Conservation (phyloP, 257 asterid genomes). For the Solanum lycopersicoides region DNA sequence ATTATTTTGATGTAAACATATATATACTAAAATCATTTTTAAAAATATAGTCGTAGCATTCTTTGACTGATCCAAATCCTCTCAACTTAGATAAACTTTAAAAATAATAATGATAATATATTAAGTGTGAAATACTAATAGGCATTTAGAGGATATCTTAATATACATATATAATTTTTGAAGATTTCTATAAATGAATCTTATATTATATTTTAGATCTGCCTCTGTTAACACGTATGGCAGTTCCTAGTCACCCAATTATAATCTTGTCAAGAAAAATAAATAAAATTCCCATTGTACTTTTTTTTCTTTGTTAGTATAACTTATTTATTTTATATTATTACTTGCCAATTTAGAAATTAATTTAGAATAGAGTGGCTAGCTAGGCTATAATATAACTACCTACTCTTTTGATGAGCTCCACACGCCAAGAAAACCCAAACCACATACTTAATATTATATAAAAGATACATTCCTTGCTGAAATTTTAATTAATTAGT, state of each 20-base stretch:
- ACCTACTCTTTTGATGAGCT: conserved; percentile 6
- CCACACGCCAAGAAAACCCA: conserved; percentile 23
- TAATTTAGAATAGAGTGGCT: not conserved
- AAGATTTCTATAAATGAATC: not conserved
- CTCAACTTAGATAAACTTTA: not conserved
- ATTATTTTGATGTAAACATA: not conserved
- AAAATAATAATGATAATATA: too few species aligned
- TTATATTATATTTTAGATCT: not conserved
- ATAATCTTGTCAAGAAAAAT: not conserved
- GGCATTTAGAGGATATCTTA: not conserved
- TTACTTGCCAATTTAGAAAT: not conserved
- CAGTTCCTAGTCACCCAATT: not conserved
- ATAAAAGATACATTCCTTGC: not conserved
- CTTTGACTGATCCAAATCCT: not conserved
- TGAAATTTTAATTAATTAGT: not conserved
- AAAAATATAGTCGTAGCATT: not conserved
- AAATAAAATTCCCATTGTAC: not conserved
- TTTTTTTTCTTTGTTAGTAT: not conserved
- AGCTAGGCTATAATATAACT: not conserved
- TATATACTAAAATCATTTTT: not conserved
- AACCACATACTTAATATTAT: not conserved
- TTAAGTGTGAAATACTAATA: too few species aligned
- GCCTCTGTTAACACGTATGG: not conserved
- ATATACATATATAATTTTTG: too few species aligned
- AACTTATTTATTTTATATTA: not conserved